A percentile compares a stretch with the other conserved stretches of the same genome.
Conservation (phyloP, 2,329 filamentous ascomycete species). For the Alternaria novae-zelandiae region DNA sequence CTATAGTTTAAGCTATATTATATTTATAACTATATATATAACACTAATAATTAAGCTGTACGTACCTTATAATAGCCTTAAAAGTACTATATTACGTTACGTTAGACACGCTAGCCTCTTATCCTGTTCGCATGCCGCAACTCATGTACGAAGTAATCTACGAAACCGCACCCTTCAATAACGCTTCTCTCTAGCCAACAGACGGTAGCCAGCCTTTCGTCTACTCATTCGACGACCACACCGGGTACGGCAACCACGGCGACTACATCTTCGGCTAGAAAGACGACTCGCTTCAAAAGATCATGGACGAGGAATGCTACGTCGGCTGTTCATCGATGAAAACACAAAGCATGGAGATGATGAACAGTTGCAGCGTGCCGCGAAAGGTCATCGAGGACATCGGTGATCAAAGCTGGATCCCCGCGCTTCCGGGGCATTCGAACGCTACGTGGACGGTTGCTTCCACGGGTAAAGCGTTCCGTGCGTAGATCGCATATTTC, state of each 20-base stretch:
- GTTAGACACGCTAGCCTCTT: too few species aligned
- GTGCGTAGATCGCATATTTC: neutral
- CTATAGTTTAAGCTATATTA: too few species aligned
- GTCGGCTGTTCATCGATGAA: conserved; percentile 50
- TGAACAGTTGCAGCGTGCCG: conserved; percentile 55
- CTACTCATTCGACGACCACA: conserved; percentile 46
- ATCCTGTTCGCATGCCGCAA: conserved; percentile 50
- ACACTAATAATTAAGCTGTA: too few species aligned
- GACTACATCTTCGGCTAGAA: conserved; percentile 63
- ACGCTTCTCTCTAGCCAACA: conserved; percentile 27
- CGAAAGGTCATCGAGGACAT: conserved; percentile 57
- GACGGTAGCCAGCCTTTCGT: conserved; percentile 43
- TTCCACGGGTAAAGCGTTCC: neutral
- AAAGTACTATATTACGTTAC: too few species aligned
- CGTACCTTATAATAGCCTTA: too few species aligned
- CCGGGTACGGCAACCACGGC: conserved; percentile 58
- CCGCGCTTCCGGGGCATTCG: conserved; percentile 7
- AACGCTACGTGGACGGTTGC: neutral
- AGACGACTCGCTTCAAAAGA: conserved; percentile 55
- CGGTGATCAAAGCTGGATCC: conserved; percentile 44
- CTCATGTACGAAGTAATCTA: conserved; percentile 39
- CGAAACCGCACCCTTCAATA: conserved; percentile 46
- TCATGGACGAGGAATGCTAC: conserved; percentile 48
- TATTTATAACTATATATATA: too few species aligned
- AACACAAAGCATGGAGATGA: conserved; percentile 54